phyloP scores from a whole-genome alignment of 495 filamentous ascomycete genomes.

The Podospora australis region DNA sequence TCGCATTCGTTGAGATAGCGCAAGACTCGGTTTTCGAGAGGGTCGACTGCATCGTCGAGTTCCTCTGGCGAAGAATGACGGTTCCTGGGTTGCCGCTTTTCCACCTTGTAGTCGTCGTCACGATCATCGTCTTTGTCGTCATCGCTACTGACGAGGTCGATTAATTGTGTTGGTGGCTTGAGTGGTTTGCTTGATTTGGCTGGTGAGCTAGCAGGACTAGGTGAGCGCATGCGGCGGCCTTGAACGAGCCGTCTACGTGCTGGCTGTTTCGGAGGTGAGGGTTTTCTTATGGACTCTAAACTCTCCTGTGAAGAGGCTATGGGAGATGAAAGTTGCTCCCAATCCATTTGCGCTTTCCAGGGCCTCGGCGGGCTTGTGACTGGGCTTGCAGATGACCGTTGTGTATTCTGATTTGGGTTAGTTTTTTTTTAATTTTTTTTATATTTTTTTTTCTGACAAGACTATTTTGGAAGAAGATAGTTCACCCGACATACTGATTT shows the following conservation, averaged over 20 bases:
- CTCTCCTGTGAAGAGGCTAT: conserved; percentile 14
- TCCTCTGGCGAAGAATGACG: conserved; percentile 10
- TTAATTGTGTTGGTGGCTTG: conserved; percentile 9
- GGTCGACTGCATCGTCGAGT: conserved; percentile 5
- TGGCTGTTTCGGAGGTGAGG: conserved; percentile 7
- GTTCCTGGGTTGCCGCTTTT: conserved; percentile 5
- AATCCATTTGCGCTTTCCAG: conserved; percentile 19
- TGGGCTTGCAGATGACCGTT: conserved; percentile 14
- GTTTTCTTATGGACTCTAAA: conserved; percentile 11
- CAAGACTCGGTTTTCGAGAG: conserved; percentile 47
- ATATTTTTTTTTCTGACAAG: too few relatives aligned
- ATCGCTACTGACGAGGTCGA: conserved; percentile 26
- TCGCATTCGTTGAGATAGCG: conserved; percentile 79
- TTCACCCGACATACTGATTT: conserved; percentile 16
- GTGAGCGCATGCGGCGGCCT: conserved; percentile 19
- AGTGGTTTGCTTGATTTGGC: conserved; percentile 7
- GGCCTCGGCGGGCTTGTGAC: conserved; percentile 15
- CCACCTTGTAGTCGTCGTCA: conserved; percentile 18
- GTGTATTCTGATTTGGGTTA: not conserved
- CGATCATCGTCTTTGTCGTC: conserved; percentile 21
- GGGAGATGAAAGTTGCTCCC: conserved; percentile 19
- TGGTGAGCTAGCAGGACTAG: conserved; percentile 14
- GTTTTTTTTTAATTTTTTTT: too few relatives aligned
- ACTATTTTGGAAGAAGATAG: too few relatives aligned
- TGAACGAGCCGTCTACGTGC: conserved; percentile 25